Evolutionary conservation across 1,139 yeast genomes (phyloP).

Genomic region (Suhomyces wounanorum): DNA sequence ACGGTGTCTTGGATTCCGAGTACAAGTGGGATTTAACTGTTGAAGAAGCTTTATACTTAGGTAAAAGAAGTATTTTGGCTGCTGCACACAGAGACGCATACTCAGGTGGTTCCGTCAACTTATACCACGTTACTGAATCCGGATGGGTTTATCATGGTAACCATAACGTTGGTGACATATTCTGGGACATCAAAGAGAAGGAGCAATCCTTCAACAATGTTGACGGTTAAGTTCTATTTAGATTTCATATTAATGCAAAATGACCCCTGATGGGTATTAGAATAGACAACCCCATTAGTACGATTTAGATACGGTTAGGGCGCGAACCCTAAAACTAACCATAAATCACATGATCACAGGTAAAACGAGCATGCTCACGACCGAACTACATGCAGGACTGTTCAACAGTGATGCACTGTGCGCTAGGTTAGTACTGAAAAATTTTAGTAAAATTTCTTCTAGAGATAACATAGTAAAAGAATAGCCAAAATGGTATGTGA

Average conservation of each 20-base stretch:
- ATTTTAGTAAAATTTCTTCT: slow-evolving; percentile 12
- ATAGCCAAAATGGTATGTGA: slow-evolving; percentile 24
- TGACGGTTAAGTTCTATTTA: slow-evolving; percentile 42
- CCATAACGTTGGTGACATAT: slow-evolving; percentile 85
- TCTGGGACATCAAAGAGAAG: slow-evolving; percentile 87
- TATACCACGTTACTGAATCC: slow-evolving; percentile 86
- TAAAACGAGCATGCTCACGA: not conserved
- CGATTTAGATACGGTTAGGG: not conserved
- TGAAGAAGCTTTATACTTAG: slow-evolving; percentile 91
- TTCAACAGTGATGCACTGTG: slow-evolving; percentile 7
- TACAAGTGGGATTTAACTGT: slow-evolving; percentile 87
- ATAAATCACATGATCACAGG: not conserved
- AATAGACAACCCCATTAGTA: not conserved
- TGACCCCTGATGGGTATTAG: not conserved
- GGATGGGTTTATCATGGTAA: slow-evolving; percentile 98
- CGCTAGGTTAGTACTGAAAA: slow-evolving; percentile 12
- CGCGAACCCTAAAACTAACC: not conserved
- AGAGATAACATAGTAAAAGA: slow-evolving; percentile 13
- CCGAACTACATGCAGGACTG: slow-evolving; percentile 6
- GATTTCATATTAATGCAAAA: not conserved
- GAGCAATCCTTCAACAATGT: slow-evolving; percentile 93
- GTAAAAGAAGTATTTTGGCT: slow-evolving; percentile 93
- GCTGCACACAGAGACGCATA: slow-evolving; percentile 99
- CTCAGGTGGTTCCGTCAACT: slow-evolving; percentile 95
- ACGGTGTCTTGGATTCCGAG: slow-evolving; percentile 93